A percentile compares a stretch with the other conserved stretches of the same genome.
Conservation (phyloP, 2,329 filamentous ascomycete genomes). For the Monilinia polystroma region DNA sequence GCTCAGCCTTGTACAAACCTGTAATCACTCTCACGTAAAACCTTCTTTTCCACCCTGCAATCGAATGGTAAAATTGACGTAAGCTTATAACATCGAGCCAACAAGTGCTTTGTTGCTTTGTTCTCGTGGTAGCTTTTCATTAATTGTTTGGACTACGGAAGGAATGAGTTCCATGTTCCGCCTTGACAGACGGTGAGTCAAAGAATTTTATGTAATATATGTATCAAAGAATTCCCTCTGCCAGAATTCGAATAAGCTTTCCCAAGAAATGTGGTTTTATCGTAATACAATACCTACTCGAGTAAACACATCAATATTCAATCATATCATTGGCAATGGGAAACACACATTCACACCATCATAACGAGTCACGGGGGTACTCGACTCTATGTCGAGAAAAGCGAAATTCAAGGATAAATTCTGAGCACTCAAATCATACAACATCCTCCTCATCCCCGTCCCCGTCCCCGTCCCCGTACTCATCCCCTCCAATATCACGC, state of each 20-base stretch:
- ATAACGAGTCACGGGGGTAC: neutral
- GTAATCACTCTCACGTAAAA: conserved; percentile 11
- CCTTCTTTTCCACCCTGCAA: neutral
- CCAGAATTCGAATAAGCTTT: neutral
- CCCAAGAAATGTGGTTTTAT: neutral
- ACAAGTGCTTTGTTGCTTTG: neutral
- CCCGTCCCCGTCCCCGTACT: neutral
- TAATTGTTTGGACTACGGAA: neutral
- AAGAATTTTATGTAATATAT: conserved; percentile 3
- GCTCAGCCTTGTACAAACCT: conserved; percentile 20
- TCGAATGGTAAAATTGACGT: neutral
- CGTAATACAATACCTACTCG: neutral
- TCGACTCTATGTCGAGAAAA: neutral
- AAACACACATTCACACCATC: conserved; percentile 16
- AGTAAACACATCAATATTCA: neutral
- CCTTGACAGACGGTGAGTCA: neutral
- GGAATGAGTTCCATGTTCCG: conserved; percentile 2
- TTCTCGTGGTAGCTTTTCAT: conserved; percentile 3
- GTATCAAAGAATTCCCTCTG: neutral
- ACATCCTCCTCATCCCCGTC: neutral
- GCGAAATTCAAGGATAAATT: conserved; percentile 15
- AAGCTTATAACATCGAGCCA: neutral
- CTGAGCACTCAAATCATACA: conserved; percentile 5
- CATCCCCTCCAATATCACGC: neutral
- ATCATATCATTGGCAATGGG: conserved; percentile 8